Evolutionary conservation across 805 yeast species (phyloP).

Genomic region (Zygosaccharomyces bailii): DNA sequence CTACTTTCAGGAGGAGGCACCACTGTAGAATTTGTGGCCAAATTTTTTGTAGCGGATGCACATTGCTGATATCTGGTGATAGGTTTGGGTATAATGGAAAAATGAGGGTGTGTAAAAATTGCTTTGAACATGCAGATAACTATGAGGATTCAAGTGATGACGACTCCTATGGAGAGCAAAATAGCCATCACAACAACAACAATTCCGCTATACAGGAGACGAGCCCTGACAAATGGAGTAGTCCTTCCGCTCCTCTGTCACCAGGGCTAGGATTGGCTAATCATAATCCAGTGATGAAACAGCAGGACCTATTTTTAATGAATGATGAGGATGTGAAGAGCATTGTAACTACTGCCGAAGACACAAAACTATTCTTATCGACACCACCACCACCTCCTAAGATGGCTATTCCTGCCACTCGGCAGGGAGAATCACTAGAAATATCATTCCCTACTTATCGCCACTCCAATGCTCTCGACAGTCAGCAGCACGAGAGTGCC

Average conservation of each 20-base stretch:
- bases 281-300: constrained; percentile 10
- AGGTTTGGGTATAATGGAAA: constrained; percentile 61
- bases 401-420: constrained; percentile 79
- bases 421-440: constrained; percentile 75
- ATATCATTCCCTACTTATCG: constrained; percentile 43
- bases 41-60: constrained; percentile 83
- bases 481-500: constrained; percentile 11
- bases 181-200: constrained; percentile 13
- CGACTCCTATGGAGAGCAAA: constrained; percentile 23
- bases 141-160: constrained; percentile 76
- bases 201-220: constrained; percentile 14
- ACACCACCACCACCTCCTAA: constrained; percentile 60
- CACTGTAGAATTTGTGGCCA: constrained; percentile 97
- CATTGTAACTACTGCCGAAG: constrained; percentile 34
- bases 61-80: constrained; percentile 64
- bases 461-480: constrained; percentile 6
- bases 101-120: constrained; percentile 73
- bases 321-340: constrained; percentile 37
- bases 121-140: constrained; percentile 58
- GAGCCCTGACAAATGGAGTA: constrained; percentile 9
- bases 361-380: constrained; percentile 35
- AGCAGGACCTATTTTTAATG: constrained; percentile 25
- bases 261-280: constrained; percentile 1
- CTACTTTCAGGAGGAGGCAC: constrained; percentile 85
- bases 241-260: background rate